phyloP scores from a whole-genome alignment of 2,329 filamentous ascomycete species.

The Fusarium devonianum region DNA sequence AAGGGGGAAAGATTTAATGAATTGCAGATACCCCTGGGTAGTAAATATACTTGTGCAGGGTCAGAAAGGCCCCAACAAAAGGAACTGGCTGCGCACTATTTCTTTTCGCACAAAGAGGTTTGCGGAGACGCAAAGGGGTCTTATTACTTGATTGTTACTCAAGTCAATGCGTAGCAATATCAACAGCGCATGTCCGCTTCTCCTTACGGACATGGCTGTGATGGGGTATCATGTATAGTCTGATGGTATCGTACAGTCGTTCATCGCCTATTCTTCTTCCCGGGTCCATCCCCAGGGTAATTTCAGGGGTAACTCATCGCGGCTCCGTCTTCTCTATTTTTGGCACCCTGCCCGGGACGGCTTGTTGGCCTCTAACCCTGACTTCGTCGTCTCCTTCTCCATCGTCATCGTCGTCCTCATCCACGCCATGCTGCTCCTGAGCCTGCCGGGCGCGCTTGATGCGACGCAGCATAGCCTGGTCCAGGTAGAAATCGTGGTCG shows the following conservation, averaged over 20 bases:
- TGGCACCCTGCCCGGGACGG: conserved; percentile 24
- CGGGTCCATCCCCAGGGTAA: not conserved
- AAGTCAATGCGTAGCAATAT: not conserved
- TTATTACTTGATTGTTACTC: no score
- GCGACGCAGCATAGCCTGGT: conserved; percentile 63
- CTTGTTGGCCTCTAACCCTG: conserved; percentile 36
- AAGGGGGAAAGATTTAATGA: no score
- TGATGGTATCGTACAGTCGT: conserved; percentile 19
- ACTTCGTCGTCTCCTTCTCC: conserved; percentile 38
- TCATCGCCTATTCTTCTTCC: not conserved
- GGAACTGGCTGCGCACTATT: no score
- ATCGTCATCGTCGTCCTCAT: conserved; percentile 39
- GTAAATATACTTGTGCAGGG: no score
- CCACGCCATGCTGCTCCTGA: conserved; percentile 52
- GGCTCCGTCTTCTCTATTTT: conserved; percentile 36
- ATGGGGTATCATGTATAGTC: conserved; percentile 36
- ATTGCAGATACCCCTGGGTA: no score
- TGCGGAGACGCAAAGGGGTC: no score
- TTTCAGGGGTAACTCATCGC: not conserved
- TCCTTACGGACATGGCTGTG: not conserved
- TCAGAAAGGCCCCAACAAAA: no score
- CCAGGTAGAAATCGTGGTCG: conserved; percentile 60
- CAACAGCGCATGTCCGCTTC: not conserved
- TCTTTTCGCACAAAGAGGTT: no score
- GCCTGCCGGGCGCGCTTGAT: conserved; percentile 62